A percentile compares a stretch with the other conserved stretches of the same genome.
These are phyloP conservation scores for Arctium minus DNA, from an alignment of 129 eudicot species.

Conservation along the genomic window DNA sequence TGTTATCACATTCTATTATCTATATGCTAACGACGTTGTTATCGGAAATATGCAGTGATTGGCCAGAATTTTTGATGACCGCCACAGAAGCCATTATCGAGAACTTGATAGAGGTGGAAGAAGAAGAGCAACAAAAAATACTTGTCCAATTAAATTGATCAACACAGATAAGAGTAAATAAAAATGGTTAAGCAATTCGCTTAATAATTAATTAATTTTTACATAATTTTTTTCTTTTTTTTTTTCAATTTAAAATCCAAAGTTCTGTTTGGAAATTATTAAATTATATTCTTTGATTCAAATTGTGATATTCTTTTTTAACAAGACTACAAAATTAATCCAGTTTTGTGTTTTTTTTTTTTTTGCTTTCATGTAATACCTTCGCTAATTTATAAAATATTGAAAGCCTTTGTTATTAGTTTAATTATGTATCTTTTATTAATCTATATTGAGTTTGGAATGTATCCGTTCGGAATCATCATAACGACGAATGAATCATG, in stretches of 20 bases:
- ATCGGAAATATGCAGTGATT: constrained; percentile 36
- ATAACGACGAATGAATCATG: not conserved
- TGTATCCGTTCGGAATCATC: not conserved
- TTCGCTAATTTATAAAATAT: not conserved
- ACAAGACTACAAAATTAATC: not conserved
- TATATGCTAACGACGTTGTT: not conserved
- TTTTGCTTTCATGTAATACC: not conserved
- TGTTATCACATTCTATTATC: not conserved
- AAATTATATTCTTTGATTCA: not conserved
- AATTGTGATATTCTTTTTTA: not conserved
- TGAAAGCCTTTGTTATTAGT: not conserved
- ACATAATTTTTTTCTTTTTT: not conserved
- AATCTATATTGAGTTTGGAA: not conserved
- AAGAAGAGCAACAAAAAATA: constrained; percentile 11
- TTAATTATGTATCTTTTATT: no score
- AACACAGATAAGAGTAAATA: not conserved
- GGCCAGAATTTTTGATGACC: constrained; percentile 46
- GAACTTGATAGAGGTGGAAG: constrained; percentile 53
- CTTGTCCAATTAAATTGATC: not conserved
- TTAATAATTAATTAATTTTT: not conserved
- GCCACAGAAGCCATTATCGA: constrained; percentile 55
- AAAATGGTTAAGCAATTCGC: not conserved
- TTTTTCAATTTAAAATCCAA: not conserved
- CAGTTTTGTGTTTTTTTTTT: not conserved
- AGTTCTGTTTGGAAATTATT: not conserved